These are phyloP conservation scores for Phylloporus scabripes DNA, from an alignment of 768 basidiomycete species.

Conservation along the genomic window DNA sequence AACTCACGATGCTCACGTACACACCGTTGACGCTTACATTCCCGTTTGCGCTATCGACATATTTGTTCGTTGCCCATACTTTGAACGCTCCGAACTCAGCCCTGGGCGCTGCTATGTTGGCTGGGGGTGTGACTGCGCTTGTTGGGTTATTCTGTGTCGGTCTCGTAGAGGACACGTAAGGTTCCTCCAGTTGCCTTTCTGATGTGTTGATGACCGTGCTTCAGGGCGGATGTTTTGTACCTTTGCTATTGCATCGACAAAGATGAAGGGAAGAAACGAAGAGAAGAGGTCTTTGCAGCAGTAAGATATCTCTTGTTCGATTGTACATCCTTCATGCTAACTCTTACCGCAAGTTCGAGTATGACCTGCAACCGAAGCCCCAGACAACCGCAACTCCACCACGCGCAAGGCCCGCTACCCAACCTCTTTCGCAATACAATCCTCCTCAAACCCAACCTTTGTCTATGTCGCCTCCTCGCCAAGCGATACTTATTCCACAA, in stretches of 20 bases:
- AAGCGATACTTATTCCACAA: conserved; percentile 8
- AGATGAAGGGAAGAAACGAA: conserved; percentile 45
- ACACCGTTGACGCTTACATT: conserved; percentile 76
- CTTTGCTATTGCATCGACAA: conserved; percentile 65
- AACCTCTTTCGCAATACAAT: conserved; percentile 10
- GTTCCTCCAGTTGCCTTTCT: conserved; percentile 1
- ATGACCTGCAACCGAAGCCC: conserved; percentile 28
- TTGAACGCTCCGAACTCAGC: conserved; percentile 66
- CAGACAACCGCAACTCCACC: conserved; percentile 10
- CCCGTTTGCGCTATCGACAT: conserved; percentile 76
- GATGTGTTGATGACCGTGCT: neutral
- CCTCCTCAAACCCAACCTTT: conserved; percentile 7
- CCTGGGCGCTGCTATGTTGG: conserved; percentile 67
- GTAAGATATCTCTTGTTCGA: conserved; percentile 32
- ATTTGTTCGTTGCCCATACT: conserved; percentile 85
- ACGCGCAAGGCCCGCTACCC: conserved; percentile 10
- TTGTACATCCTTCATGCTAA: conserved; percentile 4
- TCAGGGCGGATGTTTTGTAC: conserved; percentile 59
- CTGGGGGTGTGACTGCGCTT: conserved; percentile 73
- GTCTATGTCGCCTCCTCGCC: conserved; percentile 10
- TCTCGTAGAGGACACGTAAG: conserved; percentile 70
- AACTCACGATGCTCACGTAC: conserved; percentile 63
- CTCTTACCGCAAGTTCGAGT: conserved; percentile 33
- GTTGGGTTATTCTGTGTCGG: conserved; percentile 82
- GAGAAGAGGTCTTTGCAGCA: conserved; percentile 49